Base-by-base conservation (phyloP, 345 rosid genomes). In the Populus simonii region DNA sequence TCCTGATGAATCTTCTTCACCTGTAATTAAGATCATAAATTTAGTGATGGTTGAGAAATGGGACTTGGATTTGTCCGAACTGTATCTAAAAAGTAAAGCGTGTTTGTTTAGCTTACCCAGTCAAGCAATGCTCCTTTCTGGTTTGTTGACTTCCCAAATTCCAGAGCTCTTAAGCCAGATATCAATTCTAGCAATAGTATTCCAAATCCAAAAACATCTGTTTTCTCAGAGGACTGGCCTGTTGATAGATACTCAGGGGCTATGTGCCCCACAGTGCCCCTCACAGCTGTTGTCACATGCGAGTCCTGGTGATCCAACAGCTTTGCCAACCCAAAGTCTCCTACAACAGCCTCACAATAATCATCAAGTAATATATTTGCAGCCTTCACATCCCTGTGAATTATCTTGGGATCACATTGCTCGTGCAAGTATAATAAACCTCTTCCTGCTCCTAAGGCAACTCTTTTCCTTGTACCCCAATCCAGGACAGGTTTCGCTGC, bases 311-410 rank as follows among this genome's bases (percentile, higher is more conserved):
- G 98, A 84, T 96, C 97, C 79, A 96, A 82, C 69, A 94, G 85
- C 90, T 94, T 96, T 31, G 99, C 97, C 83, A 96, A 79, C 16
- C 99, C 97, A 47, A 96, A 91, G 86, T 96, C 99, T 81, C 99
- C 98, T 0, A 96, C 98, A 53, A 96, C 97, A 1, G 89, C 98
- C 83, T 94, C 97, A 55, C 73, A 89, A 78, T 85, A 86, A 78
- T 92, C 98, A 65, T 94, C 98, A 0, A 96, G 94, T 87, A 94
- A 85, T 85, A 96, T 89, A 49, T 93, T 96, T 2, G 98, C 99
- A 75, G 99, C 99, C 87, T 96, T 94, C 62, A 94, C 98, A 71
- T 94, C 98, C 70, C 97, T 87, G 74, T 93, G 99, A 85, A 96
- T 91, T 71, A 96, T 94, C 89, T 96, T 92, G 22, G 99, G 99